Evolutionary conservation across 441 rosid species (phyloP), one percentile per base, ranked within the genome.

Genomic region (Breynia disticha): DNA sequence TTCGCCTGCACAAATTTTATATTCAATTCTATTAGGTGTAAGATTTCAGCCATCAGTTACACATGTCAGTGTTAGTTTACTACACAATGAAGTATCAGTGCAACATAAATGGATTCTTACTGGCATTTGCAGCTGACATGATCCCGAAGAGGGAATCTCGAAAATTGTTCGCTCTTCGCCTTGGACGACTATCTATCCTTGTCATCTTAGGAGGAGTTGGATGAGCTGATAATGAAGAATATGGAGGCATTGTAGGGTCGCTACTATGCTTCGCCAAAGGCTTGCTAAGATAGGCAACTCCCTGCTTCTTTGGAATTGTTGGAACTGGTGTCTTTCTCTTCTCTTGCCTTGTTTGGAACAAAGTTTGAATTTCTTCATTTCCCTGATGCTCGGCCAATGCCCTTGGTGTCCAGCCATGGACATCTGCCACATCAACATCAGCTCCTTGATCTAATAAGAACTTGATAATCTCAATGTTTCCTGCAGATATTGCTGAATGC

Each of bases 351-450:
- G 50, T 65, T 16, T 66, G 64, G 21, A 88, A 67, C 55, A 88
- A 19, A 38, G 20, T 22, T 59, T 71, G 66, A 44, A 84, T 84
- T 43, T 84, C 87, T 60, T 81, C 88, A 17, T 72, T 80, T 49
- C 94, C 90, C 73, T 87, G 96, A 55, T 93, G 93, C 59, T 86
- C 93, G 4, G 90, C 90, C 52, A 93, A 68, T 49, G 56, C 80
- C 66, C 79, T 75, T 16, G 96, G 76, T 12, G 90, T 86, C 97
- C 95, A 93, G 17, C 95, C 82, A 18, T 89, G 65, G 20, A 54
- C 60, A 70, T 84, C 95, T 20, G 82, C 77, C 69, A 45, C 72
- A 67, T 89, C 95, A 16, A 80, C 65, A 57, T 83, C 88, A 16
- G 89, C 87, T 61, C 97, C 93, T 61, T 78, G 68, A n/a, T 84